Conservation (phyloP, 176 grass and related monocot species). For the Oryza glumipatula region DNA sequence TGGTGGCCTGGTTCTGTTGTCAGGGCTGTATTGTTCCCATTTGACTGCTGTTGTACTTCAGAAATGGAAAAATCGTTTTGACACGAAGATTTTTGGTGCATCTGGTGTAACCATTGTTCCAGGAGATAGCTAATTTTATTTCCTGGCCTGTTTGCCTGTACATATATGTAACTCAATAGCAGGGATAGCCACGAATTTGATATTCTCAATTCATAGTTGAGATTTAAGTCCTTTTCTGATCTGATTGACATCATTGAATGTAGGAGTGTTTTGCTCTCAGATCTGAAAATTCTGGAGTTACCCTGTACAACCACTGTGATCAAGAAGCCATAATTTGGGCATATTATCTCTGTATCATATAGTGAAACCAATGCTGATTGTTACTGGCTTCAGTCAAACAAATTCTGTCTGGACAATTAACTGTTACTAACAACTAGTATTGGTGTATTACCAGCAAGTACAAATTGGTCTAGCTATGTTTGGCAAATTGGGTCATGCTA, state of each 20-base stretch:
- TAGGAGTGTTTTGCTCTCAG: background rate
- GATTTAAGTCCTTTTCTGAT: background rate
- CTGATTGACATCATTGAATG: background rate
- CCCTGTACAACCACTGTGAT: background rate
- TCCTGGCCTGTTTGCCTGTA: constrained; percentile 15
- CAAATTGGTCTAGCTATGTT: too few relatives aligned
- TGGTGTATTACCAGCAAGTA: too few relatives aligned
- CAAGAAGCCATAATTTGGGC: background rate
- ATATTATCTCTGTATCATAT: background rate
- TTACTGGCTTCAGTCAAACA: too few relatives aligned
- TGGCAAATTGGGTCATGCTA: background rate
- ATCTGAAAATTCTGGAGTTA: background rate
- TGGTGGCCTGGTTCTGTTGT: constrained; percentile 86
- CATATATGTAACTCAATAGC: constrained; percentile 43
- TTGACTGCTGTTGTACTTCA: constrained; percentile 38
- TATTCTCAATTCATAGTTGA: constrained; percentile 20
- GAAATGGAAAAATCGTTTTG: constrained; percentile 31
- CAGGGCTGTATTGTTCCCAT: constrained; percentile 70
- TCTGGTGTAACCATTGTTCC: constrained; percentile 18
- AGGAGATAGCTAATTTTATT: background rate
- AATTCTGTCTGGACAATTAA: too few relatives aligned
- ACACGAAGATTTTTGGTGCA: constrained; percentile 12
- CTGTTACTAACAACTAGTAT: too few relatives aligned
- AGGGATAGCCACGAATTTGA: background rate
- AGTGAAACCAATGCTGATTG: background rate